phyloP scores from a whole-genome alignment of 306 rosid species.

The Lathyrus tuberosus region DNA sequence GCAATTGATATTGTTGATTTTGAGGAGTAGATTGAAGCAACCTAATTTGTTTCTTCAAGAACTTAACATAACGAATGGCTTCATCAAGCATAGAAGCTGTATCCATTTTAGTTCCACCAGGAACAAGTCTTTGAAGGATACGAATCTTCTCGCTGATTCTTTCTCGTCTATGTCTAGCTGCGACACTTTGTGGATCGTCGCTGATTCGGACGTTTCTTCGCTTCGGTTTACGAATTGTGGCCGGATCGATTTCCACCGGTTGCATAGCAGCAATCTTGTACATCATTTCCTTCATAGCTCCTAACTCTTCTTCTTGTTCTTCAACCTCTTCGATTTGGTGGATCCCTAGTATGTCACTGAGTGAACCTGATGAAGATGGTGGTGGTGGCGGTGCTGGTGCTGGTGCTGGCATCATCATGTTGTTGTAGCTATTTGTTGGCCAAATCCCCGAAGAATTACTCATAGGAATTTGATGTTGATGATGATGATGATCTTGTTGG shows the following conservation, averaged over 20 bases:
- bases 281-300: slow-evolving; percentile 98
- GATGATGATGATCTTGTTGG: slow-evolving; percentile 46
- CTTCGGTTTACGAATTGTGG: slow-evolving; percentile 72
- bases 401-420: slow-evolving; percentile 9
- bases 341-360: slow-evolving; percentile 38
- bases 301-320: slow-evolving; percentile 68
- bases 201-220: slow-evolving; percentile 89
- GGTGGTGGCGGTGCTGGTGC: slow-evolving; percentile 10
- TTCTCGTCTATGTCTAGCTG: slow-evolving; percentile 88
- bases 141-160: slow-evolving; percentile 88
- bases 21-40: slow-evolving; percentile 58
- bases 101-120: slow-evolving; percentile 96
- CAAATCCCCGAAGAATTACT: slow-evolving; percentile 33
- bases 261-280: slow-evolving; percentile 95
- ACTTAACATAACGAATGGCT: slow-evolving; percentile 90
- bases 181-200: slow-evolving; percentile 90
- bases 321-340: slow-evolving; percentile 39
- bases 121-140: slow-evolving; percentile 88
- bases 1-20: slow-evolving; percentile 1
- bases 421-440: slow-evolving; percentile 37
- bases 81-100: slow-evolving; percentile 95
- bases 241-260: slow-evolving; percentile 91
- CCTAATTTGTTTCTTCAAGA: slow-evolving; percentile 84
- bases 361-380: slow-evolving; percentile 43
- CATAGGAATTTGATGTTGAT: slow-evolving; percentile 41